Percentiles rank a stretch among this genome's conserved stretches.
Conservation (phyloP, 148 eudicot species). For the Rhododendron kiyosumense region DNA sequence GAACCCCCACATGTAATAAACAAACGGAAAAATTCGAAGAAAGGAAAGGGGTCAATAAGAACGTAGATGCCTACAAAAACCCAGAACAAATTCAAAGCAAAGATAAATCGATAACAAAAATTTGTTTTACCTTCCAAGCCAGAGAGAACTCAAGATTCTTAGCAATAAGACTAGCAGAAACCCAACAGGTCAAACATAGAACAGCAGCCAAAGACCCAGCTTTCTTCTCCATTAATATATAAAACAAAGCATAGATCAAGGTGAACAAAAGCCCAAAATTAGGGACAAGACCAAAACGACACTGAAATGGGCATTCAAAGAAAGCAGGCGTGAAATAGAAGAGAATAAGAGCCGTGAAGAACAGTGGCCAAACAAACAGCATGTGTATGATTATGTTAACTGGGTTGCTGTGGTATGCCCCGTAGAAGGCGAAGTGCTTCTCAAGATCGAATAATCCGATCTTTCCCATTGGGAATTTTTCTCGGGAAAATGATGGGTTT, state of each 20-base stretch:
- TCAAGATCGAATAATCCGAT: neutral
- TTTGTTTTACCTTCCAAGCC: neutral
- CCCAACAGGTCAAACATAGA: neutral
- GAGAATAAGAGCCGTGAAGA: neutral
- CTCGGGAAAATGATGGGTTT: neutral
- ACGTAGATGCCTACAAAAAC: neutral
- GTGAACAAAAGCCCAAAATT: neutral
- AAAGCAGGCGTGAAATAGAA: neutral
- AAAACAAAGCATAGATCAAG: neutral
- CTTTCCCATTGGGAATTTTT: neutral
- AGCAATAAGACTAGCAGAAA: neutral
- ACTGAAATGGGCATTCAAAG: neutral
- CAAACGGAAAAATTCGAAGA: neutral
- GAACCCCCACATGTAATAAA: neutral
- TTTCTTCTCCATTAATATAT: neutral
- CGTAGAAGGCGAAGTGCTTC: neutral
- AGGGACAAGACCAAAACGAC: neutral
- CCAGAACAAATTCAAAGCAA: neutral
- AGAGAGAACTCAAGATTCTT: neutral
- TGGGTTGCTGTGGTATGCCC: slow-evolving; percentile 4
- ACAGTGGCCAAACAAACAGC: neutral
- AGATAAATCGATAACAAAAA: neutral
- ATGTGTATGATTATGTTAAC: neutral
- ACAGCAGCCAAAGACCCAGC: neutral
- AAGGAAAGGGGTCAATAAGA: neutral